Base-by-base conservation (phyloP, 1,284 basidiomycete species). In the Puccinia polysora region DNA sequence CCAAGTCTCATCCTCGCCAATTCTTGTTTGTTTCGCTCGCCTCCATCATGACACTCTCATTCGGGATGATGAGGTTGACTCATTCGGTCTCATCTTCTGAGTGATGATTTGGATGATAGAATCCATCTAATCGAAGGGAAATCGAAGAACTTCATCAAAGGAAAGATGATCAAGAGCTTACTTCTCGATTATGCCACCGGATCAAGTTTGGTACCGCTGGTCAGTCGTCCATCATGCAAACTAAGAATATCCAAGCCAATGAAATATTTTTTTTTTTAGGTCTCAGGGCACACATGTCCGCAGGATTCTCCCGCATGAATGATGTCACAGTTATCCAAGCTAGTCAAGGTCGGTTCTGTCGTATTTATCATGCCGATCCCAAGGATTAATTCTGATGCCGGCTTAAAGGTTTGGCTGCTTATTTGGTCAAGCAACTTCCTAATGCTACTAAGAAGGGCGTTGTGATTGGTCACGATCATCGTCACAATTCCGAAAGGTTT, bases 121-220 rank as follows among this genome's bases (percentile, higher is more conserved):
- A 87, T 75, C 80, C 82, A 65, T 75, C 76, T 15, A 87, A 86
- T 1, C 82, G 83, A 69, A 74, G 75, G 38, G 86, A 88, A 76
- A 83, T 89, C 49, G 80, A 85, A 74, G 65, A 74, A 0, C 80
- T 89, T 40, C 83, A 83, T 82, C 78, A 82, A 52, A 75, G 78
- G 20, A 78, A 80, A 38, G 79, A 86, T 65, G 76, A 78, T 20
- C 77, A 79, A 8, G 86, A 87, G 79, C 79, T 89, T 30, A 83
- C 85, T 68, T 82, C 79, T 73, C 81, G 87, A 36, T 83, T 89
- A 77, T 88, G 87, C 74, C 81, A 82, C 14, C 85, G 90, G 28
- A 91, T 92, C 75, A 85, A 88, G 73, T 92, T 92, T 78, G 90
- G 90, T 5, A 92, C 90, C 36, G 90, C 90, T 73, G 89, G 89